Base-by-base conservation (phyloP, 1,284 basidiomycete species). In the Trametes versicolor region DNA sequence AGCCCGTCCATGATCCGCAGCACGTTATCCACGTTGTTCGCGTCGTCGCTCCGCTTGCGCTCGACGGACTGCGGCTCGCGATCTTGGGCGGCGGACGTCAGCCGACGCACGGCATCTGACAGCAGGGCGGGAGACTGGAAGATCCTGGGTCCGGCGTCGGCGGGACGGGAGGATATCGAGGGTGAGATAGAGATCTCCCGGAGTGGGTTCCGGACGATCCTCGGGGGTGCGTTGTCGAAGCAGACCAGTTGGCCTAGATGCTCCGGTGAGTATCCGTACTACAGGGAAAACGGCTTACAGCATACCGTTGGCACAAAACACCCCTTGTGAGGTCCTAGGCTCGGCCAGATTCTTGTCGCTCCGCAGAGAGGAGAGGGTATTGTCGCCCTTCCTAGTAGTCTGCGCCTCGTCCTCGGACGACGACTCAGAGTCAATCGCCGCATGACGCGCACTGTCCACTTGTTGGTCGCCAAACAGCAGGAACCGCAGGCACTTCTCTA, bases 301-400 rank as follows among this genome's bases (percentile, higher is more conserved):
- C 79, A 58, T 63, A 94, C 95, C 95, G 70, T 94, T 94, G 0
- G 93, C 92, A 0, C 95, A 92, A 79, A 97, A 97, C 0, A 89
- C 83, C 2, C 92, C 94, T 72, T 94, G 93, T 1, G 91, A 92
- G 1, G 92, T 91, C 64, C 92, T 82, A 0, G 93, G 92, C 71
- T 94, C 92, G 0, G 91, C 89, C 6, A 95, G 76, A 71, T 93
- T 94, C 77, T 94, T 92, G 70, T 87, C 84, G 60, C 83, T 86
- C 58, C 88, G 80, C 72, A 91, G 73, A 7, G 87, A 72, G 0
- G 84, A 81, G 34, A 85, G 80, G 0, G 84, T 84, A n/a, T 82
- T 71, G 57, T 87, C 85, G 67, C 82, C 82, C 6, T 77, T 67
- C 80, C 85, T 67, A 82, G 77, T 34, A 61, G 74, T 69, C 43